Evolutionary conservation across 352 stramenopile species (phyloP).

Genomic region (Phytophthora capsici): DNA sequence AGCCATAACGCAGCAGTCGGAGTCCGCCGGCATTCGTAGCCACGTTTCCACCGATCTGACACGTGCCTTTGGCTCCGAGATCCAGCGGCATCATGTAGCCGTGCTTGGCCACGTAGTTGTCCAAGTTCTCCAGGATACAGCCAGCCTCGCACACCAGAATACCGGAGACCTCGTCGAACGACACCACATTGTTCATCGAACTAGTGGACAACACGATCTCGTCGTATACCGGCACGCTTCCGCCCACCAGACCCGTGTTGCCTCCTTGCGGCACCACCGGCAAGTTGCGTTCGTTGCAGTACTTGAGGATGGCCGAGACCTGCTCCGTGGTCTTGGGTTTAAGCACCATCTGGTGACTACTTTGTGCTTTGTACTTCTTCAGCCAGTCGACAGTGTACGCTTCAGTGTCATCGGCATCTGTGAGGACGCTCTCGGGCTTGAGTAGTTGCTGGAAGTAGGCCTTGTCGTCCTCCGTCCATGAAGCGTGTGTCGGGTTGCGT

Average conservation of each 20-base stretch:
- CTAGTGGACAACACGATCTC: constrained; percentile 95
- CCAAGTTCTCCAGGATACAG: constrained; percentile 94
- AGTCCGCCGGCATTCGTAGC: constrained; percentile 96
- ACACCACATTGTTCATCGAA: constrained; percentile 92
- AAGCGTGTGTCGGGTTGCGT: constrained; percentile 53
- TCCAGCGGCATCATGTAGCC: constrained; percentile 95
- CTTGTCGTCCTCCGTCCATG: constrained; percentile 72
- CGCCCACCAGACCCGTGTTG: constrained; percentile 98
- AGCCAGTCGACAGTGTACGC: constrained; percentile 86
- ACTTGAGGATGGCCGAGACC: constrained; percentile 90
- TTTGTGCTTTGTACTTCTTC: constrained; percentile 80
- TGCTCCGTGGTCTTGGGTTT: constrained; percentile 88
- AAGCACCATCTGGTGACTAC: constrained; percentile 77
- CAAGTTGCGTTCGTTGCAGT: constrained; percentile 92
- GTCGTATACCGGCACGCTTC: constrained; percentile 88
- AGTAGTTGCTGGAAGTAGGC: constrained; percentile 70
- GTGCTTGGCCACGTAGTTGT: constrained; percentile 82
- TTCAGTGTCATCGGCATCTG: constrained; percentile 67
- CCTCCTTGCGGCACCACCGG: constrained; percentile 95
- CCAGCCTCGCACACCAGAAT: constrained; percentile 91
- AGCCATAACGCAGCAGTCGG: constrained; percentile 94
- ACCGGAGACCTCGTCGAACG: constrained; percentile 90
- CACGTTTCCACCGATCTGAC: constrained; percentile 97
- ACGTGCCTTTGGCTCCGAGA: constrained; percentile 96
- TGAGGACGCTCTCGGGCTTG: constrained; percentile 69